Evolutionary conservation across 208 protist genomes (phyloP).

Genomic region (Leishmania amazonensis): DNA sequence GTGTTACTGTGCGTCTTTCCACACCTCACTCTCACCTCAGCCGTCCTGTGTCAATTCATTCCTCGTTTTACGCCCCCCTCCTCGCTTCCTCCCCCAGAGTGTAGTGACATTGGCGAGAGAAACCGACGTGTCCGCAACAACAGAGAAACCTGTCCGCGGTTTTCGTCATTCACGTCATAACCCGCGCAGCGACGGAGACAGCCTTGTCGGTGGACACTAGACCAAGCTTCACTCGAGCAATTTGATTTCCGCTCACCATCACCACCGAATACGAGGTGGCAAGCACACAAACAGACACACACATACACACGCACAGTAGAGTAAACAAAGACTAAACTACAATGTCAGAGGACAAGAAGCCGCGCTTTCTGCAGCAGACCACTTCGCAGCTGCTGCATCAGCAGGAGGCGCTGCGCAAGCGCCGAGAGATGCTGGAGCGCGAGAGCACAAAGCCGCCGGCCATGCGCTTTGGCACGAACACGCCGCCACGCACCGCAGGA

Average conservation of each 20-base stretch:
- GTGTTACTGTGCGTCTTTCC: background rate
- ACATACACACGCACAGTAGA: background rate
- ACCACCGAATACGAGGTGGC: background rate
- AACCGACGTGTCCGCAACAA: background rate
- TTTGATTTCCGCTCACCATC: background rate
- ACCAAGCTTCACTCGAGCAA: background rate
- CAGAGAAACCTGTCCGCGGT: background rate
- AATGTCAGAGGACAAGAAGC: constrained; percentile 37
- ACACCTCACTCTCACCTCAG: background rate
- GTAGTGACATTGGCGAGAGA: background rate
- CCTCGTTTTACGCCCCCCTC: background rate
- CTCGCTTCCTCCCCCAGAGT: background rate
- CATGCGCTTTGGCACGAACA: constrained; percentile 66
- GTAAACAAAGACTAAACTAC: background rate
- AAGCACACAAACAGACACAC: background rate
- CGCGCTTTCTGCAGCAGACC: constrained; percentile 66
- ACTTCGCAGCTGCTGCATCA: constrained; percentile 71
- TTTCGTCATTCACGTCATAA: background rate
- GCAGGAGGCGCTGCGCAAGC: constrained; percentile 63
- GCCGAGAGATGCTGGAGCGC: constrained; percentile 52
- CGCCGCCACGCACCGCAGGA: constrained; percentile 20
- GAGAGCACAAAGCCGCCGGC: constrained; percentile 46
- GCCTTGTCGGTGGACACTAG: background rate
- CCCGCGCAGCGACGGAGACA: background rate
- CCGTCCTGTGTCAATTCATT: background rate